Evolutionary conservation across 768 basidiomycete genomes (phyloP).

Genomic region (Phaeotremella fagi): DNA sequence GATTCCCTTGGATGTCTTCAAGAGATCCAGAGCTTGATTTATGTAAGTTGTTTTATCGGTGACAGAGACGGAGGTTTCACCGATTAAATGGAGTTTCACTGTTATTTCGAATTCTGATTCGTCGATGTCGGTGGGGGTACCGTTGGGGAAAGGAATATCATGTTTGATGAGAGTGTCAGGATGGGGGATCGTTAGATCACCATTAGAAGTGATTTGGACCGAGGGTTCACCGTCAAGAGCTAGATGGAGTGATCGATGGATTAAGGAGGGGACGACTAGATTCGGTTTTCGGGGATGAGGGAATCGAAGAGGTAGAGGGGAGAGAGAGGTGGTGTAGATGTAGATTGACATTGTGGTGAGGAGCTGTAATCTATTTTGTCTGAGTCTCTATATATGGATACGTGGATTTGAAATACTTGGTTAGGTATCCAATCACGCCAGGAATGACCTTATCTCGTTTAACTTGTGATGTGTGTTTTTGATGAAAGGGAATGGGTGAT

Average conservation of each 20-base stretch:
- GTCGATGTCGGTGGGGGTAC: neutral
- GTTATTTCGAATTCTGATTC: slow-evolving; percentile 22
- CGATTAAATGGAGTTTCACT: slow-evolving; percentile 35
- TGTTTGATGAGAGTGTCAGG: slow-evolving; percentile 33
- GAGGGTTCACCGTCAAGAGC: slow-evolving; percentile 25
- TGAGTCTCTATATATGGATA: too few species aligned
- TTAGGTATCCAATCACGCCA: too few species aligned
- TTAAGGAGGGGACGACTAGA: slow-evolving; percentile 35
- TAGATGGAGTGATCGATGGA: slow-evolving; percentile 42
- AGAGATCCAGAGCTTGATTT: slow-evolving; percentile 11
- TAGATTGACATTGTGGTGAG: slow-evolving; percentile 22
- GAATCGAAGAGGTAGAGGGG: slow-evolving; percentile 36
- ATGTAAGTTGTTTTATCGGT: slow-evolving; percentile 11
- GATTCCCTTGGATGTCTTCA: slow-evolving; percentile 24
- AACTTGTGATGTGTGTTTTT: too few species aligned
- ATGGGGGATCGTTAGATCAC: slow-evolving; percentile 18
- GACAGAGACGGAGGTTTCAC: neutral
- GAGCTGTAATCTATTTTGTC: too few species aligned
- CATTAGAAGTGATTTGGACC: neutral
- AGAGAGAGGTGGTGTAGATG: slow-evolving; percentile 42
- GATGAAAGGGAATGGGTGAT: too few species aligned
- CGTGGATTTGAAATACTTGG: too few species aligned
- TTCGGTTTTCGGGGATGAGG: slow-evolving; percentile 32
- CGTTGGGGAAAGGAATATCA: slow-evolving; percentile 18
- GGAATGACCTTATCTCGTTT: too few species aligned